These are phyloP conservation scores for Pseudogymnoascus sp. DNA, from an alignment of 2,329 filamentous ascomycete species.

Conservation along the genomic window DNA sequence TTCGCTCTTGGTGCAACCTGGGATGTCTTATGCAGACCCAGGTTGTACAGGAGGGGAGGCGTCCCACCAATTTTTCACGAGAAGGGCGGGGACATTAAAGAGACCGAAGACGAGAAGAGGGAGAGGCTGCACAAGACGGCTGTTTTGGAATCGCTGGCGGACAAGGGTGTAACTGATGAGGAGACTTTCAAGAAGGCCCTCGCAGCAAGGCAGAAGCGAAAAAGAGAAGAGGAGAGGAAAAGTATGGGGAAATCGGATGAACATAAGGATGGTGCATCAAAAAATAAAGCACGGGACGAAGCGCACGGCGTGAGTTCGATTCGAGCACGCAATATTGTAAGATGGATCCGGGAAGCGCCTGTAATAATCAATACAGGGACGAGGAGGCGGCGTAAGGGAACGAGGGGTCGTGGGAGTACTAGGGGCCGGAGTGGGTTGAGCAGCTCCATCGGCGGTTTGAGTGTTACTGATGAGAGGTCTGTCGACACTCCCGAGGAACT, in stretches of 20 bases:
- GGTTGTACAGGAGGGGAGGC: not conserved
- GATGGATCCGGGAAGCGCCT: slow-evolving; percentile 59
- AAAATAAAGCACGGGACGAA: slow-evolving; percentile 28
- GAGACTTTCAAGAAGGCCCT: slow-evolving; percentile 56
- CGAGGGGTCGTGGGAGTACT: not conserved
- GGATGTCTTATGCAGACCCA: slow-evolving; percentile 60
- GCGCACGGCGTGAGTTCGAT: slow-evolving; percentile 64
- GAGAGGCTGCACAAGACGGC: slow-evolving; percentile 55
- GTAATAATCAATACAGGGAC: slow-evolving; percentile 8
- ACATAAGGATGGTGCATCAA: slow-evolving; percentile 44
- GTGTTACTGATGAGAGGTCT: not conserved
- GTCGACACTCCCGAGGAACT: not conserved
- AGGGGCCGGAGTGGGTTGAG: not conserved
- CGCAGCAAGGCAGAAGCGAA: slow-evolving; percentile 47
- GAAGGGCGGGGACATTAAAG: slow-evolving; percentile 33
- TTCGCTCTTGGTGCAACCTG: slow-evolving; percentile 55
- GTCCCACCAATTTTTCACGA: slow-evolving; percentile 36
- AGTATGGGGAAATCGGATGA: slow-evolving; percentile 30
- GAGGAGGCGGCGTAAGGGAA: not conserved
- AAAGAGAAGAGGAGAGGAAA: slow-evolving; percentile 44
- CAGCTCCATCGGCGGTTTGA: not conserved
- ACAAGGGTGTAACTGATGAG: slow-evolving; percentile 60
- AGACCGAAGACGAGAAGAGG: slow-evolving; percentile 45
- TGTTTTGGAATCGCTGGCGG: slow-evolving; percentile 57
- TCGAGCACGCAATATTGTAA: slow-evolving; percentile 56